Percentiles rank a stretch among this genome's conserved stretches.
Evolutionary conservation across 495 filamentous ascomycete species (phyloP).

Genomic region (Articulospora tetracladia): DNA sequence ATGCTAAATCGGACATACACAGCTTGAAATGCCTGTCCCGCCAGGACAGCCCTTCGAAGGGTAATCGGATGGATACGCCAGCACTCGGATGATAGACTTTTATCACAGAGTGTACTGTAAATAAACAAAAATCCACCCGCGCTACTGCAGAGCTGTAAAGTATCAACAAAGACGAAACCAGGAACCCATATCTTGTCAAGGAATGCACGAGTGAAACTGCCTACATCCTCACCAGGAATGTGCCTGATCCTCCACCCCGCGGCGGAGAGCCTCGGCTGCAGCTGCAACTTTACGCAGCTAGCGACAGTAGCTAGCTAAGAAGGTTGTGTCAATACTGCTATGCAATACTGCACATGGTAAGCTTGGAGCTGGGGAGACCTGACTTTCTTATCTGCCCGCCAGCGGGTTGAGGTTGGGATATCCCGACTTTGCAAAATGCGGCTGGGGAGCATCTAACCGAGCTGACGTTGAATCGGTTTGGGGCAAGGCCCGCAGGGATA

Average conservation of each 20-base stretch:
- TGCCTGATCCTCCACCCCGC: not conserved
- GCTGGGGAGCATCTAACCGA: not conserved
- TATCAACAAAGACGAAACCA: not conserved
- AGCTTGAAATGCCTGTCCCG: too few relatives aligned
- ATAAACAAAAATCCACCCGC: too few relatives aligned
- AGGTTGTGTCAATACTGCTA: too few relatives aligned
- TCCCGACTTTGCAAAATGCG: not conserved
- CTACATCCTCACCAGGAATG: not conserved
- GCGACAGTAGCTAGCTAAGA: not conserved
- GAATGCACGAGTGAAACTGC: not conserved
- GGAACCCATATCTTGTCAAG: not conserved
- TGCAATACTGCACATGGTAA: not conserved
- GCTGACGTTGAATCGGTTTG: not conserved
- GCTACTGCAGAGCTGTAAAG: too few relatives aligned
- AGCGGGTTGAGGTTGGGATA: not conserved
- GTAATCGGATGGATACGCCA: too few relatives aligned
- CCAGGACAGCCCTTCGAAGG: too few relatives aligned
- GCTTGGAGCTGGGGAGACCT: not conserved
- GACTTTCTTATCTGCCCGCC: not conserved
- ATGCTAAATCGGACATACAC: too few relatives aligned
- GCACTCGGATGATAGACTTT: too few relatives aligned
- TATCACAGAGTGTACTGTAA: too few relatives aligned
- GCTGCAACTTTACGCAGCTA: too few relatives aligned
- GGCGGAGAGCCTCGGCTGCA: too few relatives aligned
- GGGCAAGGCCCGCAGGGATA: not conserved